These are phyloP conservation scores for Aspergillus floridensis DNA, from an alignment of 2,329 filamentous ascomycete genomes.

Conservation along the genomic window DNA sequence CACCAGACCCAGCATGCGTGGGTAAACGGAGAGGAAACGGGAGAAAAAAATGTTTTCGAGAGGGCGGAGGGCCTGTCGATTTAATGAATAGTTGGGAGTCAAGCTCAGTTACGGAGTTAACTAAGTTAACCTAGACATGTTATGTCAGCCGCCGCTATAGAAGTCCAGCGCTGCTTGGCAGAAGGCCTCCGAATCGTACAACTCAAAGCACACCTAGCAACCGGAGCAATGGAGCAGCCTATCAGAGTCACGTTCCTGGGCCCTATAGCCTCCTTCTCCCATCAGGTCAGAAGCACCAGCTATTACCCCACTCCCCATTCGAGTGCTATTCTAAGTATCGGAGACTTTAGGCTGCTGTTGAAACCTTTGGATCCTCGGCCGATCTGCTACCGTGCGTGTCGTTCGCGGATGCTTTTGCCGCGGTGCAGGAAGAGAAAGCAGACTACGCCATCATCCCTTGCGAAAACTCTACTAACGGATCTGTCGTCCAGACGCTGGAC, in stretches of 20 bases:
- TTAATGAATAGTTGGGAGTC: neutral
- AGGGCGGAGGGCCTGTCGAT: neutral
- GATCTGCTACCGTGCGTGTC: conserved; percentile 35
- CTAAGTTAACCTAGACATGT: neutral
- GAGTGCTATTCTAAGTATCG: conserved; percentile 16
- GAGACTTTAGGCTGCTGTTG: conserved; percentile 51
- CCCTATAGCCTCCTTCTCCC: conserved; percentile 65
- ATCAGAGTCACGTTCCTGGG: conserved; percentile 57
- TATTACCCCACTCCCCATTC: conserved; percentile 6
- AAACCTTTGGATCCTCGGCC: conserved; percentile 44
- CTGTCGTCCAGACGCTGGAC: conserved; percentile 86
- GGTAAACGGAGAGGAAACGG: neutral
- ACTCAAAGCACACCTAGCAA: neutral
- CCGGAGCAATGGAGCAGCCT: conserved; percentile 4
- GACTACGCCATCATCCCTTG: conserved; percentile 83
- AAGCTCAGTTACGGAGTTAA: neutral
- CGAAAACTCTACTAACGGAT: conserved; percentile 94
- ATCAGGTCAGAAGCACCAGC: conserved; percentile 54
- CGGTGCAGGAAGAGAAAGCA: conserved; percentile 65
- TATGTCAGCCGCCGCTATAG: conserved; percentile 4
- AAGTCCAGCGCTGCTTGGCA: conserved; percentile 1
- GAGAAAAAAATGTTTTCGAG: neutral
- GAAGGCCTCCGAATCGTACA: neutral
- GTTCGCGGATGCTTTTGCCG: conserved; percentile 69
- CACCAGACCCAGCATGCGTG: neutral